A percentile compares a stretch with the other conserved stretches of the same genome.
Conservation (phyloP, 1,284 basidiomycete genomes). For the Uromyces viciae-fabae region DNA sequence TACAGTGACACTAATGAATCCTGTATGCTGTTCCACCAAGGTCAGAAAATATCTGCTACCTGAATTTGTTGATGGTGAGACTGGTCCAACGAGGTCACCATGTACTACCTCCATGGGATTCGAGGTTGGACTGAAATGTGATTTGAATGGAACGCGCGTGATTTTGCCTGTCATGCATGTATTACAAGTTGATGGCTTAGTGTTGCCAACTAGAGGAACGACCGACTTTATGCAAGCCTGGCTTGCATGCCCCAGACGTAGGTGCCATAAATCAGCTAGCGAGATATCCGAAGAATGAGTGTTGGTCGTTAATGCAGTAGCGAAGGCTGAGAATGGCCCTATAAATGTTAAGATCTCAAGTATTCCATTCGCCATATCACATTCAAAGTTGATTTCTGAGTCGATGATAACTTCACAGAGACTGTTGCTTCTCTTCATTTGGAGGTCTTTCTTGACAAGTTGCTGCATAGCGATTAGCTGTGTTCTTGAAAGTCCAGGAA, state of each 20-base stretch:
- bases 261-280: background rate
- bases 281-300: background rate
- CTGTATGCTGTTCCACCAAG: background rate
- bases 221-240: background rate
- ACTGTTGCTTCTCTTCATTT: background rate
- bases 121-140: background rate
- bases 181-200: background rate
- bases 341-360: background rate
- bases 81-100: background rate
- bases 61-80: background rate
- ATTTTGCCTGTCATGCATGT: background rate
- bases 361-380: background rate
- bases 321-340: background rate
- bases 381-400: background rate
- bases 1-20: background rate
- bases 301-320: background rate
- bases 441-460: background rate
- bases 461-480: background rate
- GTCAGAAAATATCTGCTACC: background rate
- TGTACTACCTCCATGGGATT: background rate
- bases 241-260: background rate
- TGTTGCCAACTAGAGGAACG: background rate
- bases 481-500: background rate
- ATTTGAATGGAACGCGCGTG: background rate
- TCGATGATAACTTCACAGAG: background rate